phyloP scores from a whole-genome alignment of 306 rosid genomes.

The Acacia confusa region DNA sequence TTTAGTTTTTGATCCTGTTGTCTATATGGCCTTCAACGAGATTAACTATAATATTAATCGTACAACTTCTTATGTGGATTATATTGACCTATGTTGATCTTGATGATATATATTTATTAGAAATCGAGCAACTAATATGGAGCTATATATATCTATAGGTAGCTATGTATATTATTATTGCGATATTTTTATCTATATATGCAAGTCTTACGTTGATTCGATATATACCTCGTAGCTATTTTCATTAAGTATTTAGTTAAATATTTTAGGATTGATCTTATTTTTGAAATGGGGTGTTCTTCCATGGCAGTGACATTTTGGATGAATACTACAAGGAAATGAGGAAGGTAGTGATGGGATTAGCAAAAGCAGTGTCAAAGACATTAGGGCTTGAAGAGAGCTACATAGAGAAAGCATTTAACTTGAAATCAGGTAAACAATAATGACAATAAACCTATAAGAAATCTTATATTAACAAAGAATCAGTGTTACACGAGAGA shows the following conservation, averaged over 20 bases:
- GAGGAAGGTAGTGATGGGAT: constrained; percentile 32
- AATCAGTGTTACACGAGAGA: background rate
- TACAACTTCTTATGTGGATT: too few species aligned
- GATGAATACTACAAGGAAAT: constrained; percentile 38
- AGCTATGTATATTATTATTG: too few species aligned
- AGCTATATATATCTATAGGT: too few species aligned
- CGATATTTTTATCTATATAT: background rate
- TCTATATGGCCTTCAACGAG: too few species aligned
- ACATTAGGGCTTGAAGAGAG: constrained; percentile 51
- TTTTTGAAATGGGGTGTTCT: background rate
- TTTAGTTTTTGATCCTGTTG: too few species aligned
- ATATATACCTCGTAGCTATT: background rate
- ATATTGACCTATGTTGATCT: too few species aligned
- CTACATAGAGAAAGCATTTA: constrained; percentile 52
- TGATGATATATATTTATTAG: too few species aligned
- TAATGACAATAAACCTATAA: too few species aligned
- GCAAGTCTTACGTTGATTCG: background rate
- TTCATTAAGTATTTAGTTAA: background rate
- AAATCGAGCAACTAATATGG: too few species aligned
- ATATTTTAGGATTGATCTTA: background rate
- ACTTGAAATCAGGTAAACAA: constrained; percentile 21
- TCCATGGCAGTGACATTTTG: constrained; percentile 33
- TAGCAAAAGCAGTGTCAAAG: constrained; percentile 49
- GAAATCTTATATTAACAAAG: too few species aligned
- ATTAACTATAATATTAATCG: too few species aligned